A percentile compares a stretch with the other conserved stretches of the same genome.
phyloP scores from a whole-genome alignment of 2,329 filamentous ascomycete species.

The Anthostomella pinea region DNA sequence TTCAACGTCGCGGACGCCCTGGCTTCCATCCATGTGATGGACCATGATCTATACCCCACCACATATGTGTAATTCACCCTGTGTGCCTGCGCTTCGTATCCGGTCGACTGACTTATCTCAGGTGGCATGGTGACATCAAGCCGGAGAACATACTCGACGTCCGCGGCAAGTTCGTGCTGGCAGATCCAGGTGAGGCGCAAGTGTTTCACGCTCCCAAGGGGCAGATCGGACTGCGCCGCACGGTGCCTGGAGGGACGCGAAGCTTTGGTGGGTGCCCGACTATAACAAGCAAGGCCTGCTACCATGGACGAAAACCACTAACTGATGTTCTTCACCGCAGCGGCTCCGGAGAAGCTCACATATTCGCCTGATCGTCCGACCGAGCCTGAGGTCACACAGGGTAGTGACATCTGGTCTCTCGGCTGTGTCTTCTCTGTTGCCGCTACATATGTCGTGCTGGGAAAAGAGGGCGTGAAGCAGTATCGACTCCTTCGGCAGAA shows the following conservation, averaged over 20 bases:
- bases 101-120: constrained; percentile 13
- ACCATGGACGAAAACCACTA: no score
- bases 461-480: constrained; percentile 28
- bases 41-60: constrained; percentile 2
- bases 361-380: constrained; percentile 9
- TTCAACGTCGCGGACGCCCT: constrained; percentile 31
- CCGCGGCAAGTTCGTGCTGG: constrained; percentile 34
- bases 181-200: constrained; percentile 35
- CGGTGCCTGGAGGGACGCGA: constrained; percentile 29
- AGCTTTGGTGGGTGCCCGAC: constrained; percentile 32
- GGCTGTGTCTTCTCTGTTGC: constrained; percentile 38
- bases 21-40: constrained; percentile 23
- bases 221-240: constrained; percentile 1
- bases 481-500: constrained; percentile 21
- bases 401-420: constrained; percentile 39
- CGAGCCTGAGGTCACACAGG: constrained; percentile 22
- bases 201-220: constrained; percentile 1
- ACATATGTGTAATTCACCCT: constrained; percentile 7
- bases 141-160: constrained; percentile 34
- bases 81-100: background rate
- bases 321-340: no score
- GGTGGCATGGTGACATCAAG: constrained; percentile 38
- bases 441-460: constrained; percentile 37
- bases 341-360: constrained; percentile 10
- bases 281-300: no score